Evolutionary conservation across 2,329 filamentous ascomycete genomes (phyloP).

Genomic region (Arthrobotrys conoides): DNA sequence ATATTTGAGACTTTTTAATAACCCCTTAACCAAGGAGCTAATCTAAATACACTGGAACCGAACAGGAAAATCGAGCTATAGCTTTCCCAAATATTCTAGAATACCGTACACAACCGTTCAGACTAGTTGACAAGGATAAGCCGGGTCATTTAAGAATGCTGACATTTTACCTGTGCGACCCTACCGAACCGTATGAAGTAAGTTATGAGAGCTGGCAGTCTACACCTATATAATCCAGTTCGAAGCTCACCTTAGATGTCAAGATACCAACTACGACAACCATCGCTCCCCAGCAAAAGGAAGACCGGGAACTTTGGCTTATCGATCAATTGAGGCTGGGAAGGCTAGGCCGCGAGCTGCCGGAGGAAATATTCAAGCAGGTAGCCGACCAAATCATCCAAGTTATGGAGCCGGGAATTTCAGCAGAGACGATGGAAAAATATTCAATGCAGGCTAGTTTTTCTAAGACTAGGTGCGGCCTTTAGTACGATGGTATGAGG

Average conservation of each 20-base stretch:
- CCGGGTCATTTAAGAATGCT: constrained; percentile 73
- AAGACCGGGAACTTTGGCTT: not conserved
- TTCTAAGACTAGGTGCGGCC: not conserved
- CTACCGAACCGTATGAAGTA: constrained; percentile 62
- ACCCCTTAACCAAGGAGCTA: not conserved
- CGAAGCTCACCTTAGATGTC: not conserved
- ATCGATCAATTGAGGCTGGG: not conserved
- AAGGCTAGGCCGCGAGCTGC: constrained; percentile 34
- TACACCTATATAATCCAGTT: no score
- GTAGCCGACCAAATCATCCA: constrained; percentile 35
- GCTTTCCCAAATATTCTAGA: constrained; percentile 73
- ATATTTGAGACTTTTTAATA: not conserved
- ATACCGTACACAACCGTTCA: constrained; percentile 71
- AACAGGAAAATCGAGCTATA: constrained; percentile 69
- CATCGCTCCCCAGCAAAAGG: constrained; percentile 31
- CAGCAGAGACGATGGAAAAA: constrained; percentile 66
- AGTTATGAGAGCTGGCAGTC: not conserved
- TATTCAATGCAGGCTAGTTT: constrained; percentile 62
- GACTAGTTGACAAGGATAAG: constrained; percentile 69
- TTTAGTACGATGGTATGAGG: no score
- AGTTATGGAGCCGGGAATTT: constrained; percentile 26
- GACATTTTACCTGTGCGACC: constrained; percentile 74
- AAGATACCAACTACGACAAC: constrained; percentile 40
- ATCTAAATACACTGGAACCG: not conserved
- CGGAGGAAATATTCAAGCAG: constrained; percentile 59